A percentile compares a stretch with the other conserved stretches of the same genome.
Evolutionary conservation across 495 filamentous ascomycete genomes (phyloP).

Genomic region (Amorphotheca resinae): DNA sequence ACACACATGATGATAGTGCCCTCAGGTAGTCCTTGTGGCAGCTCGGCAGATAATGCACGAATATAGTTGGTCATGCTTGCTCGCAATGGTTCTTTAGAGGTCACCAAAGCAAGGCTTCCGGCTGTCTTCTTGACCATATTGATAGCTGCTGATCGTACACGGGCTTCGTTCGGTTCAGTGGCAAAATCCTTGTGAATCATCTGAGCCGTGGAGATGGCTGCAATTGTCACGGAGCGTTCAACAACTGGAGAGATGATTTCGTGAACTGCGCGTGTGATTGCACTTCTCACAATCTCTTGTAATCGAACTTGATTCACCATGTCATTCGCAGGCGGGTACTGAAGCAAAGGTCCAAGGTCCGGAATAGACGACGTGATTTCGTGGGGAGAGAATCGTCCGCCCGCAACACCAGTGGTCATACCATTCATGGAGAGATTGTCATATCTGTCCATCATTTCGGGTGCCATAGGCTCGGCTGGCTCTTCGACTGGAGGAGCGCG

Average conservation of each 20-base stretch:
- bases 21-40: constrained; percentile 65
- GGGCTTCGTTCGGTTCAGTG: constrained; percentile 79
- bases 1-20: constrained; percentile 92
- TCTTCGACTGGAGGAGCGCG: constrained; percentile 47
- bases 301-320: constrained; percentile 57
- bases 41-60: constrained; percentile 59
- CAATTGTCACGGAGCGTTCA: constrained; percentile 92
- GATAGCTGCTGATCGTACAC: constrained; percentile 69
- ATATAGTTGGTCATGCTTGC: constrained; percentile 96
- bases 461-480: constrained; percentile 40
- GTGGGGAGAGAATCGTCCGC: constrained; percentile 58
- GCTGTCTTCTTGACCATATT: constrained; percentile 88
- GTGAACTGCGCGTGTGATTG: constrained; percentile 74
- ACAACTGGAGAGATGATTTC: constrained; percentile 97
- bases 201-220: constrained; percentile 86
- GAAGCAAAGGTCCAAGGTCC: constrained; percentile 59
- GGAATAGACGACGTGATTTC: constrained; percentile 65
- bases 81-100: constrained; percentile 89
- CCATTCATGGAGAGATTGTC: constrained; percentile 64
- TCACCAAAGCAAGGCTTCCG: constrained; percentile 88
- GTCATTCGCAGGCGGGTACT: constrained; percentile 63
- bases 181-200: constrained; percentile 94
- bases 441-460: constrained; percentile 64
- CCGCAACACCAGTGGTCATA: constrained; percentile 54
- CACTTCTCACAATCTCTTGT: constrained; percentile 67